phyloP scores from a whole-genome alignment of 352 stramenopile species.

The Pythium phragmiticola region DNA sequence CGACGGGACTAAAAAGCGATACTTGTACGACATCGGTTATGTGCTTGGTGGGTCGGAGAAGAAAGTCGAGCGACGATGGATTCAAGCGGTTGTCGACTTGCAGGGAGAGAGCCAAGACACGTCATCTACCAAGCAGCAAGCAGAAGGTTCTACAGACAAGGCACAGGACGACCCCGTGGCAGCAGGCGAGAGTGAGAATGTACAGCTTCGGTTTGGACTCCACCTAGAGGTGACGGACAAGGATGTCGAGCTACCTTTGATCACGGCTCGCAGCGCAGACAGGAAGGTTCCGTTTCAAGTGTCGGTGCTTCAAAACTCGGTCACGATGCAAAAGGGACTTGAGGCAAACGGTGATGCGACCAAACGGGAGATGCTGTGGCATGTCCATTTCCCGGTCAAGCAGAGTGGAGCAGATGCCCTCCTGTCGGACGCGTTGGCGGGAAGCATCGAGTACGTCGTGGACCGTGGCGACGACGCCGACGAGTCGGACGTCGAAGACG shows the following conservation, averaged over 20 bases:
- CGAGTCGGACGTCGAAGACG: conserved; percentile 44
- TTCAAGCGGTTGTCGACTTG: conserved; percentile 50
- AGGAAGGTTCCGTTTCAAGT: conserved; percentile 43
- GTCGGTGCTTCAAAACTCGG: conserved; percentile 38
- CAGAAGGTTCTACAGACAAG: not conserved
- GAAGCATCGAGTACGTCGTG: conserved; percentile 35
- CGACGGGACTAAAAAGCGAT: conserved; percentile 35
- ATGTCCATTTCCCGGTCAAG: conserved; percentile 61
- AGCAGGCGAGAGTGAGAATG: conserved; percentile 2
- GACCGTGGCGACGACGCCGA: conserved; percentile 42
- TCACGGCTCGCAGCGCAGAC: conserved; percentile 1
- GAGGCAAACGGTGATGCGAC: not conserved
- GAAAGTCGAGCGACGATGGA: conserved; percentile 79
- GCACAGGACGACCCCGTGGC: not conserved
- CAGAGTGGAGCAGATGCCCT: conserved; percentile 31
- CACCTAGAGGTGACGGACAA: conserved; percentile 24
- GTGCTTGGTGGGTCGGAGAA: conserved; percentile 74
- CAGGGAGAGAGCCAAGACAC: conserved; percentile 19
- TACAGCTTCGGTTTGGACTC: conserved; percentile 23
- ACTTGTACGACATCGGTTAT: conserved; percentile 73
- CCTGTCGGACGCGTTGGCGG: conserved; percentile 42
- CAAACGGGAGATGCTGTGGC: conserved; percentile 41
- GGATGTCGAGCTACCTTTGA: conserved; percentile 8
- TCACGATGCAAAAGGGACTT: conserved; percentile 37
- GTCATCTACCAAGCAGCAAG: conserved; percentile 16